phyloP scores from a whole-genome alignment of 1,139 yeast genomes.

The Pichia kudriavzevii region DNA sequence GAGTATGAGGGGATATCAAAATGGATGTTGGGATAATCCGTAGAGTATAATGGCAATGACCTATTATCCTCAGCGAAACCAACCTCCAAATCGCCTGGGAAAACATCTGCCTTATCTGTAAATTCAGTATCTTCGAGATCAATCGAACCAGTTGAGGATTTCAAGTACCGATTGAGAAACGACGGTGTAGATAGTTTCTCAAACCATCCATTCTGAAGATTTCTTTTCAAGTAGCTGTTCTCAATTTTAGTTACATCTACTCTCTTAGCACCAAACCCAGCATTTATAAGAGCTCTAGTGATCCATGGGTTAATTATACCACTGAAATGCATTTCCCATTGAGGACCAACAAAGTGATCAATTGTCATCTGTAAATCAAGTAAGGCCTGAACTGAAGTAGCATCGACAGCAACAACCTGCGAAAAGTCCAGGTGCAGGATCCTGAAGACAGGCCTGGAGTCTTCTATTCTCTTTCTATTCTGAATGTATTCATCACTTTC shows the following conservation, averaged over 20 bases:
- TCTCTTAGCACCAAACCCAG: constrained; percentile 57
- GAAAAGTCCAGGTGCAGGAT: constrained; percentile 77
- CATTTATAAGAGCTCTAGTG: constrained; percentile 63
- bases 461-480: constrained; percentile 15
- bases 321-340: constrained; percentile 83
- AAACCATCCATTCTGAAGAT: background rate
- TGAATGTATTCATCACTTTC: constrained; percentile 6
- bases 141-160: background rate
- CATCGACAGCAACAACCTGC: constrained; percentile 65
- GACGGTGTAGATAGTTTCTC: background rate
- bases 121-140: background rate
- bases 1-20: constrained; percentile 67
- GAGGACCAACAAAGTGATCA: constrained; percentile 69
- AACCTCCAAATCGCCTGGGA: constrained; percentile 16
- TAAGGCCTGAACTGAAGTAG: constrained; percentile 72
- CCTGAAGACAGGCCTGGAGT: constrained; percentile 36
- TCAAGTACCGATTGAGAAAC: background rate
- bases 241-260: background rate
- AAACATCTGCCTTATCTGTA: background rate
- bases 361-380: constrained; percentile 70
- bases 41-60: constrained; percentile 38
- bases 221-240: background rate
- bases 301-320: constrained; percentile 86
- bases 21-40: constrained; percentile 81
- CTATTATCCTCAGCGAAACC: constrained; percentile 38